A percentile compares a stretch with the other conserved stretches of the same genome.
Evolutionary conservation across 208 protist species (phyloP).

Genomic region (Crithidia bombi): DNA sequence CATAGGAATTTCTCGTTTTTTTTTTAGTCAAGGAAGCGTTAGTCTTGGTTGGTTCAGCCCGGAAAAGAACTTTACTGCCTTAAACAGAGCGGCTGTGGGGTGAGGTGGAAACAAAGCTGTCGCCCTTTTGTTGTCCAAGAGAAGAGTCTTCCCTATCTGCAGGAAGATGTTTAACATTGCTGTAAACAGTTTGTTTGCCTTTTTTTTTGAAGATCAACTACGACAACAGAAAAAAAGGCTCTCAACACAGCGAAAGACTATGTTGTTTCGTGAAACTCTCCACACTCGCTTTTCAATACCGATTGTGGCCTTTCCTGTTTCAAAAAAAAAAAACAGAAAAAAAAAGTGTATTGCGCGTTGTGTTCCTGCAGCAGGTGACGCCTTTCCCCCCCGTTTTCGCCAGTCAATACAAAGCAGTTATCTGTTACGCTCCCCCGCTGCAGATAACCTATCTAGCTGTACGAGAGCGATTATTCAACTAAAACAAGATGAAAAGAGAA

Average conservation of each 20-base stretch:
- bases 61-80: background rate
- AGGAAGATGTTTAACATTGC: no score
- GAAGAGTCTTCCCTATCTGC: no score
- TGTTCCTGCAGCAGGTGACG: no score
- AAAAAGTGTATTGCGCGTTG: background rate
- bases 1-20: conserved; percentile 28
- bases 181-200: background rate
- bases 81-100: background rate
- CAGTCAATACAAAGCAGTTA: background rate
- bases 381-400: no score
- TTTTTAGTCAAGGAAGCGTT: conserved; percentile 4
- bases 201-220: background rate
- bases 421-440: conserved; percentile 16
- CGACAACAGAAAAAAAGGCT: no score
- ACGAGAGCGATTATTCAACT: background rate
- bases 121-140: background rate
- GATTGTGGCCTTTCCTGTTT: no score
- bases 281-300: no score
- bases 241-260: no score
- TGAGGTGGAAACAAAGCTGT: background rate
- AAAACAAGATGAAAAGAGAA: background rate
- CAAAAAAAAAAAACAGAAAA: background rate
- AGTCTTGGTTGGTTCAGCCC: background rate
- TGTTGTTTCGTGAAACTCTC: no score
- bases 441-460: conserved; percentile 10